Conservation (phyloP, 805 yeast species). For the Monosporozyma unispora region DNA sequence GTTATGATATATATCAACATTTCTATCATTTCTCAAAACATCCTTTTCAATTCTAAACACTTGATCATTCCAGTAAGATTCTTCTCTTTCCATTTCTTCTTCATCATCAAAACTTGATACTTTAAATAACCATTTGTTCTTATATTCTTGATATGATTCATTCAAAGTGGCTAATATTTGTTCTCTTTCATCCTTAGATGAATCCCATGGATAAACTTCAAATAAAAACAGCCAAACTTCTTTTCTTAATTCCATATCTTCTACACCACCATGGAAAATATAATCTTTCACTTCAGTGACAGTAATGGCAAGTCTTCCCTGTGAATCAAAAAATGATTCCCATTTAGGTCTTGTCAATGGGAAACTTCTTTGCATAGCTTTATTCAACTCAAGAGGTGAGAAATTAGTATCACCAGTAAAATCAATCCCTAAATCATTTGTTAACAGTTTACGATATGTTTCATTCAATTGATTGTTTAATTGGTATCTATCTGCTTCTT, state of each 20-base stretch:
- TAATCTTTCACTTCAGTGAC: constrained; percentile 69
- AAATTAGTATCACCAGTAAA: constrained; percentile 22
- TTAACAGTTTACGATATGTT: constrained; percentile 46
- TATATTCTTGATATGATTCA: constrained; percentile 51
- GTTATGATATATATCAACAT: constrained; percentile 50
- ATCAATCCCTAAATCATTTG: constrained; percentile 53
- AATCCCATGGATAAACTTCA: constrained; percentile 84
- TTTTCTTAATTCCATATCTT: constrained; percentile 41
- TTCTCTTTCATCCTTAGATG: constrained; percentile 58
- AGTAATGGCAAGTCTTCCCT: constrained; percentile 69
- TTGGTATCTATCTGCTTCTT: constrained; percentile 64
- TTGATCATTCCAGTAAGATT: constrained; percentile 82
- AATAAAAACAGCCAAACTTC: constrained; percentile 84
- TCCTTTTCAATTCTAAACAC: constrained; percentile 86
- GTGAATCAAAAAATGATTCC: constrained; percentile 71
- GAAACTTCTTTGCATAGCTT: constrained; percentile 53
- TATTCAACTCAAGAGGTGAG: constrained; percentile 33
- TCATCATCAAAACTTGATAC: constrained; percentile 32
- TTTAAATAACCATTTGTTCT: constrained; percentile 50
- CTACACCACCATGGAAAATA: constrained; percentile 85
- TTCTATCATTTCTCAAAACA: constrained; percentile 82
- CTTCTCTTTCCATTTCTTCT: constrained; percentile 32
- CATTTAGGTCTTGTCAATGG: constrained; percentile 53
- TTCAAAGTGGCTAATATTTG: constrained; percentile 48
- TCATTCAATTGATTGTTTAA: constrained; percentile 44